Conservation (phyloP, 768 basidiomycete species). For the Solioccasus polychromus region DNA sequence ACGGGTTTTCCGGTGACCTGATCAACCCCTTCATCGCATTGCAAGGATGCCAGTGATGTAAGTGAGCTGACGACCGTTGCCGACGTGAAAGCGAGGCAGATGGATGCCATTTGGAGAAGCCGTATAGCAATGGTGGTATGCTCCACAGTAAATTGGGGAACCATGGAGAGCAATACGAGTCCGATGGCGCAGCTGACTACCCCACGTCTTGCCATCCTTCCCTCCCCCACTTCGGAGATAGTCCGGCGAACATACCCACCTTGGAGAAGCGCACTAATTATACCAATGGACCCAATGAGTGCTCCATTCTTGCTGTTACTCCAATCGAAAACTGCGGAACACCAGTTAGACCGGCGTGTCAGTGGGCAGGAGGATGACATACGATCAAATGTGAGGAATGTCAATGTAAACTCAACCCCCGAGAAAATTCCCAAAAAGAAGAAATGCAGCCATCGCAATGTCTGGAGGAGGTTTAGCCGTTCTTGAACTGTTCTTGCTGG, state of each 20-base stretch:
- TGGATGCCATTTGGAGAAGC: constrained; percentile 65
- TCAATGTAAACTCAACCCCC: constrained; percentile 94
- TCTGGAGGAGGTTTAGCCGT: constrained; percentile 55
- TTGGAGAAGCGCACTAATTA: constrained; percentile 86
- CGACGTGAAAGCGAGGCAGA: constrained; percentile 88
- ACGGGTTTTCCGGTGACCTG: constrained; percentile 52
- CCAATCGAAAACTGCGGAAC: constrained; percentile 77
- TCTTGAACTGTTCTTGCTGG: constrained; percentile 34
- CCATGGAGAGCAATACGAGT: constrained; percentile 65
- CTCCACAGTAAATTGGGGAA: constrained; percentile 55
- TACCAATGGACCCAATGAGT: constrained; percentile 83
- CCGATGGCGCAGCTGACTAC: constrained; percentile 68
- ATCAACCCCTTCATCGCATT: constrained; percentile 77
- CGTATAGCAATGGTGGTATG: constrained; percentile 45
- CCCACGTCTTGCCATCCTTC: constrained; percentile 80
- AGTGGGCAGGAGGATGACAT: constrained; percentile 30
- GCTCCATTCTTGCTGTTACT: constrained; percentile 84
- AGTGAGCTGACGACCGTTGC: constrained; percentile 94
- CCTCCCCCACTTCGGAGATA: constrained; percentile 72
- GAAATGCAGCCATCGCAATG: constrained; percentile 72
- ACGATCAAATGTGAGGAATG: constrained; percentile 91
- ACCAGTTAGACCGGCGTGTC: neutral
- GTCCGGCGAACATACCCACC: constrained; percentile 91
- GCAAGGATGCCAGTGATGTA: constrained; percentile 86
- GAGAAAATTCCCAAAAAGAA: constrained; percentile 89